A percentile compares a stretch with the other conserved stretches of the same genome.
Conservation (phyloP, 1,284 basidiomycete species). For the Vanrija sp. region DNA sequence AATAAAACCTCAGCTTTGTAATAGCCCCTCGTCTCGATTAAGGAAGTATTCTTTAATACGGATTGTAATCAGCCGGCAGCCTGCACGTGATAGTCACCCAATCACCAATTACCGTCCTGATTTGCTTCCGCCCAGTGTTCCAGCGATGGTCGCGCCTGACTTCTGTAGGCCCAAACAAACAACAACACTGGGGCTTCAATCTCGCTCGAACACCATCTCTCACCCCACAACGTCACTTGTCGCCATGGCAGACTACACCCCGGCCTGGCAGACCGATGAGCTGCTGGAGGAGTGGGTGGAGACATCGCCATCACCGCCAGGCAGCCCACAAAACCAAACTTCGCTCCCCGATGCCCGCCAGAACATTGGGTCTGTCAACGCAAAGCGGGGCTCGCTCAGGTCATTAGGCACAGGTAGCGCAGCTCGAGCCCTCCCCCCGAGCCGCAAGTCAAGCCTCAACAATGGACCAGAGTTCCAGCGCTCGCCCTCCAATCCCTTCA, state of each 20-base stretch:
- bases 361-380: constrained; percentile 18
- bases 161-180: constrained; percentile 4
- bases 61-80: not conserved
- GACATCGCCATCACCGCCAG: constrained; percentile 52
- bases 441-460: not conserved
- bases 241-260: constrained; percentile 34
- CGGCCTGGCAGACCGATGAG: constrained; percentile 74
- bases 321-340: constrained; percentile 58
- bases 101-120: not conserved
- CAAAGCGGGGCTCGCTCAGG: constrained; percentile 40
- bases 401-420: constrained; percentile 32
- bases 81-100: no score
- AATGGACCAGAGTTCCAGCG: constrained; percentile 7
- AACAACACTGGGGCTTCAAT: constrained; percentile 2
- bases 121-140: not conserved
- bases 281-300: constrained; percentile 75
- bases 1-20: no score
- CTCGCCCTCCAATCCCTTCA: constrained; percentile 11
- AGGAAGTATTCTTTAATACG: not conserved
- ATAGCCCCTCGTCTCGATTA: no score
- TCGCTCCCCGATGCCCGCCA: not conserved
- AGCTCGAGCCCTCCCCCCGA: constrained; percentile 30
- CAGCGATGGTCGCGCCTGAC: constrained; percentile 11
- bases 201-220: not conserved
- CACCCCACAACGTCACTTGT: constrained; percentile 9